Percentiles rank a stretch among this genome's conserved stretches.
These are phyloP conservation scores for Rhodotorula sphaerocarpa DNA, from an alignment of 768 basidiomycete species.

Conservation along the genomic window DNA sequence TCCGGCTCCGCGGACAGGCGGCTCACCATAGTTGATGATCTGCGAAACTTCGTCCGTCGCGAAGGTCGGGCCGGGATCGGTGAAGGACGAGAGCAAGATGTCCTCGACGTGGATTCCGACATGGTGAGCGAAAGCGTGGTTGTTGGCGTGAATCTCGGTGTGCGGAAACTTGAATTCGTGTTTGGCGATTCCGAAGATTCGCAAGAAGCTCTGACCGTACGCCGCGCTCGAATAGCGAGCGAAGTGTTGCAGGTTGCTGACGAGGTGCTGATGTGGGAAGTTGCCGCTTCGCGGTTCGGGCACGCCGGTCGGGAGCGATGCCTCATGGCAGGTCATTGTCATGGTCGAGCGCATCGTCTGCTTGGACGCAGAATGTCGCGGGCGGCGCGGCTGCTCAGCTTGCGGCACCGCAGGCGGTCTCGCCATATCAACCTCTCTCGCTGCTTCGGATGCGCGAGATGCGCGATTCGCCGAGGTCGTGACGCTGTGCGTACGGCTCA, in stretches of 20 bases:
- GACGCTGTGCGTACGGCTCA: too few species aligned
- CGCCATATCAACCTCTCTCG: too few species aligned
- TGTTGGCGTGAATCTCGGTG: conserved; percentile 40
- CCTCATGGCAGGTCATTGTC: conserved; percentile 8
- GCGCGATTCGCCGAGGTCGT: too few species aligned
- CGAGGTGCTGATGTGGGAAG: conserved; percentile 20
- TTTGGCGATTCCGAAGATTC: conserved; percentile 42
- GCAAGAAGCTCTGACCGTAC: conserved; percentile 33
- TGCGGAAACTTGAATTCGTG: conserved; percentile 43
- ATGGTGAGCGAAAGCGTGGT: conserved; percentile 43
- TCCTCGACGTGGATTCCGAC: conserved; percentile 44
- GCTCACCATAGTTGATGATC: conserved; percentile 26
- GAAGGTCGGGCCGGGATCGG: conserved; percentile 39
- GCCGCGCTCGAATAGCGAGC: conserved; percentile 40
- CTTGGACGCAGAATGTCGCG: neutral
- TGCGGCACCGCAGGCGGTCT: neutral
- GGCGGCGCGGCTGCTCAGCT: neutral
- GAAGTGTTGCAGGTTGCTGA: conserved; percentile 42
- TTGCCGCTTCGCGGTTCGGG: conserved; percentile 13
- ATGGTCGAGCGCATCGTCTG: conserved; percentile 11
- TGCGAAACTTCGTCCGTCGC: conserved; percentile 28
- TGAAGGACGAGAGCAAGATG: conserved; percentile 43
- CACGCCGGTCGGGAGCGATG: conserved; percentile 3
- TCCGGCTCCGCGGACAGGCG: neutral
- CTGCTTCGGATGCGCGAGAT: too few species aligned